Percentiles rank a stretch among this genome's conserved stretches.
Conservation (phyloP, 75 land plant species). For the Larix kaempferi region DNA sequence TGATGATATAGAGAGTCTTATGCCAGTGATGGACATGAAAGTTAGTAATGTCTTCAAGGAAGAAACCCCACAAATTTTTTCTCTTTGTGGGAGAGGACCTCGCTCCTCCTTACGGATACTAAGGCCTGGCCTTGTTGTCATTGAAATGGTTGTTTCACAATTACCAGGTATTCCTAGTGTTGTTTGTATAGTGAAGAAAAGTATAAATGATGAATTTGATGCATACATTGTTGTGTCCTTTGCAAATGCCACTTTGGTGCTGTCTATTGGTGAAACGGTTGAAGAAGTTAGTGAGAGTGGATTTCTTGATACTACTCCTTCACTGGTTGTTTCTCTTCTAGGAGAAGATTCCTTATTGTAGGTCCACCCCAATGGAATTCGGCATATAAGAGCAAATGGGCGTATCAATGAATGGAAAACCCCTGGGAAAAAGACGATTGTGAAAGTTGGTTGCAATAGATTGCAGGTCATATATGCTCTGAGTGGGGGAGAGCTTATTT, state of each 20-base stretch:
- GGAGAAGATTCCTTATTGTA: constrained; percentile 99
- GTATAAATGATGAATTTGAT: constrained; percentile 94
- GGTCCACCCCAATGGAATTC: constrained; percentile 97
- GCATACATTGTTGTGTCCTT: constrained; percentile 99
- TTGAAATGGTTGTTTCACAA: constrained; percentile 97
- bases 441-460: constrained; percentile 92
- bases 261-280: constrained; percentile 98
- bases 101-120: constrained; percentile 83
- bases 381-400: constrained; percentile 96
- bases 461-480: constrained; percentile 97
- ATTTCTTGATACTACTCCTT: constrained; percentile 96
- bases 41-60: constrained; percentile 91
- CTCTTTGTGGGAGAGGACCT: constrained; percentile 95
- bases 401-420: constrained; percentile 99
- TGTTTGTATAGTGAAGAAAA: constrained; percentile 99
- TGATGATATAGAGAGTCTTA: constrained; percentile 88
- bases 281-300: constrained; percentile 99
- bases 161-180: constrained; percentile 98
- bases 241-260: constrained; percentile 94
- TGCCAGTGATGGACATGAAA: constrained; percentile 99
- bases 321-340: constrained; percentile 86
- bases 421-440: constrained; percentile 96
- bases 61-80: constrained; percentile 93
- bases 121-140: constrained; percentile 91
- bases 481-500: constrained; percentile 95